Evolutionary conservation across 129 eudicot genomes (phyloP).

Genomic region (Escallonia herrerae): DNA sequence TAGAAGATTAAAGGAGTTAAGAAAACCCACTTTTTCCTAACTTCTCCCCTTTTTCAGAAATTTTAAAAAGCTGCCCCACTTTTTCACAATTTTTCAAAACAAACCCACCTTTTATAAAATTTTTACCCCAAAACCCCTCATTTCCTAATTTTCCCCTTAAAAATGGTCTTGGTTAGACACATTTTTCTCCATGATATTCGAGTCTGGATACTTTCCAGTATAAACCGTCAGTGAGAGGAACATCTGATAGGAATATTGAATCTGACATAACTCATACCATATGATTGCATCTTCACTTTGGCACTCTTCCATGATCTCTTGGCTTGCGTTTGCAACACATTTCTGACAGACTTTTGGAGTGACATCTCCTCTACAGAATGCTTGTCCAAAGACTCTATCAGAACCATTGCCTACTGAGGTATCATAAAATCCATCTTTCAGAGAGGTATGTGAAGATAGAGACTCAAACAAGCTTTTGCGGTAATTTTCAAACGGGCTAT

Average conservation of each 20-base stretch:
- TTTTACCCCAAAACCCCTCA: no score
- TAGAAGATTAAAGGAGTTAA: no score
- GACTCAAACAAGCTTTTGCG: background rate
- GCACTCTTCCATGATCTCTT: constrained; percentile 5
- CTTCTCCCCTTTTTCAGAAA: no score
- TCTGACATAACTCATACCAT: constrained; percentile 16
- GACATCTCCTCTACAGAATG: constrained; percentile 51
- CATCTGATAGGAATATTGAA: constrained; percentile 9
- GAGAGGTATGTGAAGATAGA: constrained; percentile 2
- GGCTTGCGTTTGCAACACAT: constrained; percentile 20
- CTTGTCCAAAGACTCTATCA: constrained; percentile 29
- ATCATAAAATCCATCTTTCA: constrained; percentile 22
- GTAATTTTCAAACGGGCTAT: constrained; percentile 9
- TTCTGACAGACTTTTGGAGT: constrained; percentile 17
- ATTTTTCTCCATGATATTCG: background rate
- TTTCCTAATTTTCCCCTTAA: no score
- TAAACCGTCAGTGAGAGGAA: background rate
- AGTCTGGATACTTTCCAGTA: constrained; percentile 8
- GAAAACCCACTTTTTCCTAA: no score
- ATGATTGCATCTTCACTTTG: background rate
- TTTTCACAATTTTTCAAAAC: no score
- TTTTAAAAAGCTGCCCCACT: no score
- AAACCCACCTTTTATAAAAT: no score
- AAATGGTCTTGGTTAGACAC: background rate
- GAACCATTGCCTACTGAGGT: constrained; percentile 9